Conservation (phyloP, 73 alveolate species). For the Uronychia binucleata region DNA sequence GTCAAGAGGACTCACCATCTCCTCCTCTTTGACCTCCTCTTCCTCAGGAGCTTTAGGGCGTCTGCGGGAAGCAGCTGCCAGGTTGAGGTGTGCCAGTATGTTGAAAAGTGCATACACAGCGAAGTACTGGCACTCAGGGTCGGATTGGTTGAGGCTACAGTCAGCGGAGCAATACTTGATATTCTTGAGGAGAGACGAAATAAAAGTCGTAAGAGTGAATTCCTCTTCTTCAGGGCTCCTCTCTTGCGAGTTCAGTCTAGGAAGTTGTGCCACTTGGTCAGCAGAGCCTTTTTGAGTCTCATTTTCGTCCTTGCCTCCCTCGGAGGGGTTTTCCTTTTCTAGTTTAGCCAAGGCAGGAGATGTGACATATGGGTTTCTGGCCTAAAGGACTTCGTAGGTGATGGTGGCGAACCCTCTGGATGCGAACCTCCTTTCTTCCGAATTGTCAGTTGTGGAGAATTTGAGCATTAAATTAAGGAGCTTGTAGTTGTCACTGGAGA, state of each 20-base stretch:
- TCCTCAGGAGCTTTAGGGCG: neutral
- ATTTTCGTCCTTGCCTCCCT: neutral
- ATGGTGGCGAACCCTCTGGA: constrained; percentile 52
- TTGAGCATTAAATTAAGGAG: constrained; percentile 15
- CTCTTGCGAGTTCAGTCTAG: neutral
- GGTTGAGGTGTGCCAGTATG: constrained; percentile 8
- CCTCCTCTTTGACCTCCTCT: neutral
- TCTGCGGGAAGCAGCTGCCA: neutral
- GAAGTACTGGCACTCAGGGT: constrained; percentile 36
- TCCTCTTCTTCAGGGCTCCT: neutral
- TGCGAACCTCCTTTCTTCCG: constrained; percentile 58
- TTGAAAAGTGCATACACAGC: constrained; percentile 47
- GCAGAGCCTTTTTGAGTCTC: neutral
- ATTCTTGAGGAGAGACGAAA: constrained; percentile 10
- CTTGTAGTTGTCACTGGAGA: constrained; percentile 5
- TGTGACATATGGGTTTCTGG: constrained; percentile 35
- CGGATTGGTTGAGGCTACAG: neutral
- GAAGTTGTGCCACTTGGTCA: neutral
- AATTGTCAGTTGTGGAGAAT: constrained; percentile 4
- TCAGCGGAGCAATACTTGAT: neutral
- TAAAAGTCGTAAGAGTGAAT: neutral
- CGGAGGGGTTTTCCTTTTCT: constrained; percentile 1
- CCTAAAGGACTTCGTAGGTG: constrained; percentile 12
- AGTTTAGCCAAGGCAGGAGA: neutral
- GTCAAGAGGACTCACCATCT: neutral